Conservation (phyloP, 139 green algal genomes). For the Coelastrella sp. region DNA sequence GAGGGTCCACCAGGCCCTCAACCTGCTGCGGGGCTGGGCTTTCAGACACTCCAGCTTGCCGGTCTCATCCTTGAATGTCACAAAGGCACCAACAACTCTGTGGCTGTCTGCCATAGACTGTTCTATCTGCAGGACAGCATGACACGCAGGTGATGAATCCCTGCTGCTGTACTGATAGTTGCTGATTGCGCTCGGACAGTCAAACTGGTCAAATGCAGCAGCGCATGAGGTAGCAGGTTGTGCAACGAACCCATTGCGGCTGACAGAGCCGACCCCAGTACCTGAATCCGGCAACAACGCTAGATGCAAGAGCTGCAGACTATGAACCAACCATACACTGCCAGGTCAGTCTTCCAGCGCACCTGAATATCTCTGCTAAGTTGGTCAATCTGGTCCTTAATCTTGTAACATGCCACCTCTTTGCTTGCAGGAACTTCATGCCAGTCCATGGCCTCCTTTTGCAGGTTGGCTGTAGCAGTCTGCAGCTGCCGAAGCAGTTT, state of each 20-base stretch:
- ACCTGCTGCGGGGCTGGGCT: constrained; percentile 44
- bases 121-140: background rate
- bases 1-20: constrained; percentile 14
- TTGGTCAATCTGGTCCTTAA: background rate
- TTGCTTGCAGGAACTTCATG: constrained; percentile 2
- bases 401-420: constrained; percentile 5
- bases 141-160: background rate
- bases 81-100: constrained; percentile 54
- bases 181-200: no score
- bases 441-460: constrained; percentile 8
- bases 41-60: constrained; percentile 42
- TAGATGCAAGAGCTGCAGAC: no score
- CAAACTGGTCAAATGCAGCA: no score
- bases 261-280: no score
- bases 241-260: no score
- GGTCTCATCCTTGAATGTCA: constrained; percentile 57
- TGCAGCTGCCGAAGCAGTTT: constrained; percentile 39
- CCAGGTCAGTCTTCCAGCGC: background rate
- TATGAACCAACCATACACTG: background rate
- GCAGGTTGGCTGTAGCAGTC: constrained; percentile 16
- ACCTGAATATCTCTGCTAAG: constrained; percentile 33
- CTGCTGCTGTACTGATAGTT: no score
- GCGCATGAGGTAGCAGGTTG: no score
- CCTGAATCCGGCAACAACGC: no score
- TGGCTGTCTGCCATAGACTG: constrained; percentile 10